Evolutionary conservation across 1,139 yeast species (phyloP), one percentile per base, ranked within the genome.

Genomic region (Chernovozyma sophiae-reginae): DNA sequence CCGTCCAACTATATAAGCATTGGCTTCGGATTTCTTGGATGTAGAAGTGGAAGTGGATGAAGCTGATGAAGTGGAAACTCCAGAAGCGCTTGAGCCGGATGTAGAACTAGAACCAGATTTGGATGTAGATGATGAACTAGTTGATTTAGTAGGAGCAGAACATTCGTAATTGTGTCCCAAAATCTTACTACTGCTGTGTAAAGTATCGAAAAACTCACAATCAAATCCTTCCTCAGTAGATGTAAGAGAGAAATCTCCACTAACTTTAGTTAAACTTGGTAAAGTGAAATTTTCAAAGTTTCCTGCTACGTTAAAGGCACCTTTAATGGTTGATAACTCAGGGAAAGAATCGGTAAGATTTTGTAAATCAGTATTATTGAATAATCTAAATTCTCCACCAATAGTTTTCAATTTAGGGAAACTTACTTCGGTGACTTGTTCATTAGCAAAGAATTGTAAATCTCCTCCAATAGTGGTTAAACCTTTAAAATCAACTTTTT

Each of bases 141-240:
- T 18, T 7, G 48, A 43, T 41, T 48, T 46, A 34, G 43, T 38
- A 33, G 72, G 70, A 32, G 70, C 58, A 19, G 69, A 52, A 58
- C 76, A 70, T 47, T 58, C 59, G 56, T 53, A 67, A 61, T 68
- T 67, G 60, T 70, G 72, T 42, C 74, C 75, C 52, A 66, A 60
- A 44, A 68, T 68, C 48, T 60, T 61, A 36, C 60, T 57, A 37
- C 44, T 47, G 33, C 53, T 46, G 42, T 62, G 58, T 50, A 61
- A 62, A 43, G 54, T 48, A 46, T 66, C 55, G 52, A 66, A 67
- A 23, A 41, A 58, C 24, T 52, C 38, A 55, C 76, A 70, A 46
- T 59, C 59, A 45, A 69, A 67, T 39, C 68, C 66, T 32, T 63
- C 62, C 38, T 61, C 56, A 32, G 69, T 64, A 39, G 70, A 56